Evolutionary conservation across 495 filamentous ascomycete genomes (phyloP).

Genomic region (Lindgomyces ingoldianus): DNA sequence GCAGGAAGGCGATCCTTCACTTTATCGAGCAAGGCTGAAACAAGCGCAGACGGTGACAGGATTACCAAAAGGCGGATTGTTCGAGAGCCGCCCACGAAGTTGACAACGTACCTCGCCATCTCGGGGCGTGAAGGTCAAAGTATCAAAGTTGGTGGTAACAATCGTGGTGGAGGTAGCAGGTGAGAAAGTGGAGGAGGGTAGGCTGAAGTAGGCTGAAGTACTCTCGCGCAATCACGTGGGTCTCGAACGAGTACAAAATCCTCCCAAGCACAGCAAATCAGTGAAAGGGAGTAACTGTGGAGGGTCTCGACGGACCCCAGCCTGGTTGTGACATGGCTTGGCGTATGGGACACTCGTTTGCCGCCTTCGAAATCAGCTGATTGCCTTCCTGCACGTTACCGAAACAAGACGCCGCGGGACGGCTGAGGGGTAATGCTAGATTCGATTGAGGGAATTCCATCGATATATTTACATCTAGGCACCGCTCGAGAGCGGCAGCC

Average conservation of each 20-base stretch:
- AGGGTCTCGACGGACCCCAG: too few species aligned
- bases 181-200: neutral
- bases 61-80: neutral
- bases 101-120: conserved; percentile 16
- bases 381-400: too few species aligned
- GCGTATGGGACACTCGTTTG: too few species aligned
- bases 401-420: too few species aligned
- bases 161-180: neutral
- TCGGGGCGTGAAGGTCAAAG: neutral
- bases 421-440: too few species aligned
- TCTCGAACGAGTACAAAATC: neutral
- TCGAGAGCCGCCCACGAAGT: neutral
- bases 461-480: too few species aligned
- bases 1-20: neutral
- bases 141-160: neutral
- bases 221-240: neutral
- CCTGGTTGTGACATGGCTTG: too few species aligned
- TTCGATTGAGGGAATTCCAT: too few species aligned
- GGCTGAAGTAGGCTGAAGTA: neutral
- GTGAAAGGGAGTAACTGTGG: neutral
- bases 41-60: neutral
- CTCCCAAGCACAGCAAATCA: neutral
- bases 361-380: too few species aligned
- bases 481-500: too few species aligned
- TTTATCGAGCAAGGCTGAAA: conserved; percentile 6